Conservation (phyloP, 495 filamentous ascomycete species). For the Articulospora tetracladia region DNA sequence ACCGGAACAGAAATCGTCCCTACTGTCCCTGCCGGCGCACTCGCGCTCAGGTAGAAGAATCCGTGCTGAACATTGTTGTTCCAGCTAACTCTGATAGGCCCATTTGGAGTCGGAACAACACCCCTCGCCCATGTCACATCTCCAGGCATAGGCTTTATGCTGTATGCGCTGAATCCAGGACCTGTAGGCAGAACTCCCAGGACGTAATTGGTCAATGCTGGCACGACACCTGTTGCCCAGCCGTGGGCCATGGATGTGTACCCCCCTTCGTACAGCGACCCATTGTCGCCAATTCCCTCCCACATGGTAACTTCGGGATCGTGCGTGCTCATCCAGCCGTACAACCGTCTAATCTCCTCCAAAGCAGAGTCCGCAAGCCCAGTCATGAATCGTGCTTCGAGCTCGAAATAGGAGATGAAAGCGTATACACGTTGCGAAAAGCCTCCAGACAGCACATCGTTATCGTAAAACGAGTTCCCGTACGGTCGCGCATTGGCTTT, state of each 20-base stretch:
- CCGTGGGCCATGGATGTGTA: conserved; percentile 38
- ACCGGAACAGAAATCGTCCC: conserved; percentile 24
- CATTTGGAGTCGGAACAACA: conserved; percentile 34
- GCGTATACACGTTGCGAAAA: conserved; percentile 43
- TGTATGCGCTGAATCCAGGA: conserved; percentile 34
- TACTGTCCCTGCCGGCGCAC: conserved; percentile 22
- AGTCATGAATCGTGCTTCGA: conserved; percentile 37
- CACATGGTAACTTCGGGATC: conserved; percentile 41
- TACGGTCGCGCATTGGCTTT: conserved; percentile 29
- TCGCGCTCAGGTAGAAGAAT: conserved; percentile 19
- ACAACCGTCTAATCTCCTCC: conserved; percentile 38
- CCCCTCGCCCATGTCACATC: conserved; percentile 37
- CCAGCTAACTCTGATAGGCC: conserved; percentile 34
- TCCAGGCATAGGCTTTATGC: conserved; percentile 30
- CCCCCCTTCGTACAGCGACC: conserved; percentile 33
- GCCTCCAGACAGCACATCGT: conserved; percentile 29
- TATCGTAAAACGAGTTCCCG: conserved; percentile 45
- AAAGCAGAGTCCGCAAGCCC: conserved; percentile 31
- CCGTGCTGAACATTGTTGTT: conserved; percentile 15
- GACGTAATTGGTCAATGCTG: conserved; percentile 34
- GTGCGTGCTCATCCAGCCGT: conserved; percentile 41
- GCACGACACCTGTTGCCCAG: conserved; percentile 38
- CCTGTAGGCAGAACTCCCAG: conserved; percentile 38
- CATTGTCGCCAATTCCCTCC: conserved; percentile 38
- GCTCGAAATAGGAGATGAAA: conserved; percentile 48